Percentiles rank a stretch among this genome's conserved stretches.
Evolutionary conservation across 306 rosid genomes (phyloP).

Genomic region (Vigna trinervia): DNA sequence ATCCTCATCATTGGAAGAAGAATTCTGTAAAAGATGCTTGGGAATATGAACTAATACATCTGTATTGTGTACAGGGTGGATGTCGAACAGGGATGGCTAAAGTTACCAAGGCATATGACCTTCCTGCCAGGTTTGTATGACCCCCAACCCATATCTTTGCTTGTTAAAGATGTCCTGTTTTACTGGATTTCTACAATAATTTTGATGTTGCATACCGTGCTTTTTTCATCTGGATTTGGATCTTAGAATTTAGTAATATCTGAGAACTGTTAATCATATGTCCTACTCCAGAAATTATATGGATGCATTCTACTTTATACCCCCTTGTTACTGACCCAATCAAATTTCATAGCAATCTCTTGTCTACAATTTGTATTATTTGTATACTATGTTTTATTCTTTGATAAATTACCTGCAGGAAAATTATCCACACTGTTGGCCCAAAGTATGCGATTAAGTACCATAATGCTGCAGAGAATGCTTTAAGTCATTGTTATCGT

Average conservation of each 20-base stretch:
- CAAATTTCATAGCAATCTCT: background rate
- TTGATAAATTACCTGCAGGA: constrained; percentile 60
- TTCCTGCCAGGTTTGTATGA: constrained; percentile 88
- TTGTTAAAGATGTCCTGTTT: constrained; percentile 34
- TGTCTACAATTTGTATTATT: constrained; percentile 17
- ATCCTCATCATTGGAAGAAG: constrained; percentile 27
- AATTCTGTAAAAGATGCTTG: constrained; percentile 27
- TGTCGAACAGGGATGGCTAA: constrained; percentile 99
- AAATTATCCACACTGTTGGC: constrained; percentile 95
- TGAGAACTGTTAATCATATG: constrained; percentile 24
- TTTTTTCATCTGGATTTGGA: constrained; percentile 4
- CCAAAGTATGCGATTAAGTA: constrained; percentile 97
- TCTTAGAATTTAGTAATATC: constrained; percentile 3
- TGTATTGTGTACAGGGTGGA: constrained; percentile 78
- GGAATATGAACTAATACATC: constrained; percentile 38
- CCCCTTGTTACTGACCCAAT: background rate
- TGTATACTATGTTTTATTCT: constrained; percentile 31
- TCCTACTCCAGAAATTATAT: constrained; percentile 25
- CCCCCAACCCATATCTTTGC: constrained; percentile 6
- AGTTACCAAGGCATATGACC: constrained; percentile 89
- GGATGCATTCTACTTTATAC: constrained; percentile 27
- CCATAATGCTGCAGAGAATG: constrained; percentile 99
- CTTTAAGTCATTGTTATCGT: constrained; percentile 97
- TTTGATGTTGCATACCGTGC: background rate
- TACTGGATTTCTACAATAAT: constrained; percentile 15